These are phyloP conservation scores for Sporothrix inflata DNA, from an alignment of 2,329 filamentous ascomycete species.

Conservation along the genomic window DNA sequence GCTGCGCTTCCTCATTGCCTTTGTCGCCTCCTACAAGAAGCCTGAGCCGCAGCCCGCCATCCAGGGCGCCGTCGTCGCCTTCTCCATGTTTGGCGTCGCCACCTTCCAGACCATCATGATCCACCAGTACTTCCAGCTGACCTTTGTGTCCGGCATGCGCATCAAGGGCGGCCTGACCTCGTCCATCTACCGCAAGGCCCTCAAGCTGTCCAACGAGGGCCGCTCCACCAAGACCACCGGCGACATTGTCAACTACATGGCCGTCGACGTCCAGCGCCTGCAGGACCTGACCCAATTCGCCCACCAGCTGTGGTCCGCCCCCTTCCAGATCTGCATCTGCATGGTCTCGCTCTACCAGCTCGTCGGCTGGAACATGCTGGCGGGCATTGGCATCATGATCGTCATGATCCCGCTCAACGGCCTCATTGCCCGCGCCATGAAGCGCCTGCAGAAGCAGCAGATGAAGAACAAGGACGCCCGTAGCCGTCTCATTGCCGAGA, in stretches of 20 bases:
- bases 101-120: slow-evolving; percentile 85
- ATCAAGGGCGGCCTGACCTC: slow-evolving; percentile 90
- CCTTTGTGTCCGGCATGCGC: slow-evolving; percentile 95
- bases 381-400: slow-evolving; percentile 92
- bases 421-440: slow-evolving; percentile 89
- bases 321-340: slow-evolving; percentile 93
- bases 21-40: slow-evolving; percentile 75
- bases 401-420: slow-evolving; percentile 97
- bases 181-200: slow-evolving; percentile 88
- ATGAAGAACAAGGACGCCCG: slow-evolving; percentile 99
- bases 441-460: slow-evolving; percentile 89
- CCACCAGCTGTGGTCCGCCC: slow-evolving; percentile 94
- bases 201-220: slow-evolving; percentile 91
- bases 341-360: slow-evolving; percentile 95
- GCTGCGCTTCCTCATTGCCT: slow-evolving; percentile 79
- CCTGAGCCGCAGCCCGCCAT: slow-evolving; percentile 73
- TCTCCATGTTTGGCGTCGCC: slow-evolving; percentile 90
- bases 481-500: slow-evolving; percentile 93
- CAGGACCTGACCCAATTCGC: slow-evolving; percentile 95
- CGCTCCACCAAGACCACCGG: slow-evolving; percentile 86
- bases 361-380: slow-evolving; percentile 94
- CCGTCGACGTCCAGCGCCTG: slow-evolving; percentile 92
- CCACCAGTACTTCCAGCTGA: slow-evolving; percentile 95
- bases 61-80: slow-evolving; percentile 81
- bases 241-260: slow-evolving; percentile 99